Evolutionary conservation across 2,329 filamentous ascomycete species (phyloP), one percentile per base, ranked within the genome.

Genomic region (Fragosphaeria purpurea): DNA sequence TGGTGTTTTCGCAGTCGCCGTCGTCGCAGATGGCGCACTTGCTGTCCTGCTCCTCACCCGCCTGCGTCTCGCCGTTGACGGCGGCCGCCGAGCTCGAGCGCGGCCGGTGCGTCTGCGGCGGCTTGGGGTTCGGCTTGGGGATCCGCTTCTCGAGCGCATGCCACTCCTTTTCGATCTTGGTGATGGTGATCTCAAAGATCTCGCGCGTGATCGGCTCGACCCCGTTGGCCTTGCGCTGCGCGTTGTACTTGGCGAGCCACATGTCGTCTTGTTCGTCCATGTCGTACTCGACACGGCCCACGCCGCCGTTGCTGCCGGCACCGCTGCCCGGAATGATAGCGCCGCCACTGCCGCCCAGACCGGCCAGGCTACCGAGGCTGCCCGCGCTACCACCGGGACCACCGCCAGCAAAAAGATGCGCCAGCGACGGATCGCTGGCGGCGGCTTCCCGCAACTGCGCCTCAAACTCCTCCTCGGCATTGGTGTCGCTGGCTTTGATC

Each of bases 211-310:
- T 93, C 2, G 82, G 75, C 58, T 94, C 88, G 30, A 88, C 80
- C 44, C 84, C 82, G 57, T 85, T 79, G 31, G 79, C 76, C 63
- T 83, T 86, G 52, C 93, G 81, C 60, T 86, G 82, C 10, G 73
- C 70, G 60, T 98, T 98, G 63, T 91, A 81, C 40, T 82, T 79
- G 59, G 93, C 86, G 32, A 98, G 73, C 93, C 93, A 98, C 70
- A 90, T 88, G 58, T 95, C 89, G 65, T 98, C 93, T 63, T 98
- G 93, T 67, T 98, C 93, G 62, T 98, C 93, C 93, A 98, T 98
- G 65, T 98, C 93, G 65, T 98, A 98, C 64, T 98, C 93, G 22
- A 98, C 93, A 51, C 88, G 83, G 10, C 88, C 88, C 40, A 94
- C 77, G 13, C 72, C 72, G 48, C 69, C 70, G 38, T 55, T 53